Base-by-base conservation (phyloP, 2,329 filamentous ascomycete species). In the Talaromyces sp. region DNA sequence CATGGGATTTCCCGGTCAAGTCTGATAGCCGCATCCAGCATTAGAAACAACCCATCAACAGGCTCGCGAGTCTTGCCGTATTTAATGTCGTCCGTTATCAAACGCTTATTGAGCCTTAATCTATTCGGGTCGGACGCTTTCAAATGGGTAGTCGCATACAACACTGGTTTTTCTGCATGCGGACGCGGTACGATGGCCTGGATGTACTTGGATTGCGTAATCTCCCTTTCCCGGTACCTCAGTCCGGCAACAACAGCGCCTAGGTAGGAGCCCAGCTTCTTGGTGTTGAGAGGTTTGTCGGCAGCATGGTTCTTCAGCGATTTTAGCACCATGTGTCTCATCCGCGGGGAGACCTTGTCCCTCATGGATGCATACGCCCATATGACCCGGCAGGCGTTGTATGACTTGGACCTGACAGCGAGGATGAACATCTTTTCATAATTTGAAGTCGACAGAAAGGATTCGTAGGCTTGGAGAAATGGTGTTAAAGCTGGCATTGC, bases 311-410 rank as follows among this genome's bases (percentile, higher is more conserved):
- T 46, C 19, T 24, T 46, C 9, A 79, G 64, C 46, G 73, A 74
- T 35, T 43, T 61, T 26, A 68, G 55, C 6, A 79, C 69, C 8
- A 65, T 58, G 26, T 69, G 60, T 55, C 68, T 70, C 73, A 79
- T 79, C 4, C 64, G 63, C 27, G 61, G 61, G 17, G 68, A 75
- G 11, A 74, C 73, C 11, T 53, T 46, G 9, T 68, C 69, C 17
- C 71, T 56, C 59, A 80, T 69, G 63, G 79, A 81, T 6, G 78
- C 77, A 67, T 80, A 80, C 62, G 71, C 70, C 80, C 80, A 82
- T 6, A 82, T 62, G 9, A 81, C 77, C 11, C 76, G 75, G 56
- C 74, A 76, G 11, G 77, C 66, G 58, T 81, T 82, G 63, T 76
- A 76, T 38, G 68, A 64, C 24, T 68, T 68, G 51, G 61, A 63